Evolutionary conservation across 805 yeast species (phyloP).

Genomic region (Ogataea sp.): DNA sequence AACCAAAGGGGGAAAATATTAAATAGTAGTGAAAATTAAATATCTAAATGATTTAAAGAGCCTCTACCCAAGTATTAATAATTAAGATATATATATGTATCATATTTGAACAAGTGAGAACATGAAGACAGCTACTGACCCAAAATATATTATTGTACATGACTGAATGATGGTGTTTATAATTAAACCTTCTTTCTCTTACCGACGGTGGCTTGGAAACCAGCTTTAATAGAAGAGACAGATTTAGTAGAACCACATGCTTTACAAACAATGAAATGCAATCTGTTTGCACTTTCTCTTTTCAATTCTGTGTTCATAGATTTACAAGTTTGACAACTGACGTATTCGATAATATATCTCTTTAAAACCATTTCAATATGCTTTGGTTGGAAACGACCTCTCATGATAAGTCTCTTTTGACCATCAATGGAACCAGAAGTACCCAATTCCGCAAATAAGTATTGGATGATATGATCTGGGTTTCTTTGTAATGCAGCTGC

Average conservation of each 20-base stretch:
- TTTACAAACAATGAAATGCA: constrained; percentile 95
- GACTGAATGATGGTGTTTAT: neutral
- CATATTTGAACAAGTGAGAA: constrained; percentile 20
- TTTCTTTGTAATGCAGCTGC: constrained; percentile 91
- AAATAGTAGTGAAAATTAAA: too few species aligned
- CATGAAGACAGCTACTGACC: constrained; percentile 12
- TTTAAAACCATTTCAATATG: constrained; percentile 95
- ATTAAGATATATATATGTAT: neutral
- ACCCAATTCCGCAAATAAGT: constrained; percentile 97
- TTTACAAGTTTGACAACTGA: constrained; percentile 98
- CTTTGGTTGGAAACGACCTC: constrained; percentile 97
- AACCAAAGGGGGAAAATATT: constrained; percentile 3
- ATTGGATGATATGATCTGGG: constrained; percentile 95
- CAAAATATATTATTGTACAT: constrained; percentile 10
- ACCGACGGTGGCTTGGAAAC: constrained; percentile 98
- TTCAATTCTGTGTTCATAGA: constrained; percentile 92
- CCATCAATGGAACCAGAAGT: constrained; percentile 99
- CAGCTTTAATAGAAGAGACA: constrained; percentile 95
- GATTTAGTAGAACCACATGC: constrained; percentile 97
- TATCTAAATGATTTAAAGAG: too few species aligned
- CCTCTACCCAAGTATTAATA: neutral
- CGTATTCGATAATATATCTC: constrained; percentile 94
- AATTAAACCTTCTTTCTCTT: constrained; percentile 61
- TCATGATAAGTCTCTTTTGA: constrained; percentile 90
- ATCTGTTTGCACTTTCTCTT: constrained; percentile 93